Evolutionary conservation across 2,329 filamentous ascomycete genomes (phyloP).

Genomic region (Arthrobotrys sinensis): DNA sequence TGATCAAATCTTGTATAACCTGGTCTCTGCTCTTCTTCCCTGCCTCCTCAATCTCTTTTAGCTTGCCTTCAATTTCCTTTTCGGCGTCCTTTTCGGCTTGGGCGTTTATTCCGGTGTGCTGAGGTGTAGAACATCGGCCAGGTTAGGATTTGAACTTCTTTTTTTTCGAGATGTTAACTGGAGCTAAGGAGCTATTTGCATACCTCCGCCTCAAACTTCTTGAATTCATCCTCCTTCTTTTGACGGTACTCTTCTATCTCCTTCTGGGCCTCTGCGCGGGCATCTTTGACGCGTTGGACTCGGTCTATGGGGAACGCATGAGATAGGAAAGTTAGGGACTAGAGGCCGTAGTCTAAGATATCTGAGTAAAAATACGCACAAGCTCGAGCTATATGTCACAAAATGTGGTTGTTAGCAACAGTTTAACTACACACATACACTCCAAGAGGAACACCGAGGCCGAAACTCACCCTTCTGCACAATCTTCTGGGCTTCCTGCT

Average conservation of each 20-base stretch:
- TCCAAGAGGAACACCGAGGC: slow-evolving; percentile 64
- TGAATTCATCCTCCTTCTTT: slow-evolving; percentile 93
- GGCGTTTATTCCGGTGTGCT: slow-evolving; percentile 95
- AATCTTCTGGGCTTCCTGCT: slow-evolving; percentile 98
- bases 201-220: slow-evolving; percentile 89
- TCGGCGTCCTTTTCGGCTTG: slow-evolving; percentile 83
- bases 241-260: slow-evolving; percentile 94
- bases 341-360: not conserved
- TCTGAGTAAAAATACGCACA: slow-evolving; percentile 74
- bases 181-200: not conserved
- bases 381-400: slow-evolving; percentile 79
- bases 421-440: not conserved
- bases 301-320: slow-evolving; percentile 74
- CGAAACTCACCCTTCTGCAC: slow-evolving; percentile 87
- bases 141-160: slow-evolving; percentile 17
- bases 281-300: slow-evolving; percentile 97
- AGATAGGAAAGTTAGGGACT: slow-evolving; percentile 29
- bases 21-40: slow-evolving; percentile 84
- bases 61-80: slow-evolving; percentile 84
- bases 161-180: slow-evolving; percentile 22
- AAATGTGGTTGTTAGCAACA: slow-evolving; percentile 44
- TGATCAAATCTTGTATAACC: slow-evolving; percentile 86
- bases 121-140: slow-evolving; percentile 11
- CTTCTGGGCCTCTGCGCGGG: slow-evolving; percentile 95
- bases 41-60: slow-evolving; percentile 84